Conservation (phyloP, 148 eudicot genomes). For the Cornus suecica region DNA sequence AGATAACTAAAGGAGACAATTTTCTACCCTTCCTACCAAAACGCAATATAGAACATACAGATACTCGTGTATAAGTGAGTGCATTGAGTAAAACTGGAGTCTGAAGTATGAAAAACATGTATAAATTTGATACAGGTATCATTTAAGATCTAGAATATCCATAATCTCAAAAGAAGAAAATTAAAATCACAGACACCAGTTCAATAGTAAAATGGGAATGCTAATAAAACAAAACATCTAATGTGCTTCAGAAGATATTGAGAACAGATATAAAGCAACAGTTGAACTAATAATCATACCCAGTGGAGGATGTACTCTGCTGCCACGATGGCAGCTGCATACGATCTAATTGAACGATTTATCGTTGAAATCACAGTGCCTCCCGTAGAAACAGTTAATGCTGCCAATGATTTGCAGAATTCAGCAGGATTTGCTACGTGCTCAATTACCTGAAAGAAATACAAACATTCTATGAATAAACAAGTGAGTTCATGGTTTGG, state of each 20-base stretch:
- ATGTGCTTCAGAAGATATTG: not conserved
- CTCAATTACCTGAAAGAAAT: slow-evolving; percentile 66
- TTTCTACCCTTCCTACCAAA: no score
- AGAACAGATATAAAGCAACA: not conserved
- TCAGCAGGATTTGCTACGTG: slow-evolving; percentile 92
- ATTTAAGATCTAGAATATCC: not conserved
- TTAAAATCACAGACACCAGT: not conserved
- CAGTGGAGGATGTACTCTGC: slow-evolving; percentile 88
- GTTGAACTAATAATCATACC: slow-evolving; percentile 43
- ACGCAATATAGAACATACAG: no score
- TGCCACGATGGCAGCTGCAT: slow-evolving; percentile 68
- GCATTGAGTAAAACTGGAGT: not conserved
- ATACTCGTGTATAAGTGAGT: no score
- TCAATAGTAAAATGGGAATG: not conserved
- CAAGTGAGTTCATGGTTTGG: not conserved
- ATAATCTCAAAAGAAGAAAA: not conserved
- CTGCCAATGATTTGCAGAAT: slow-evolving; percentile 84
- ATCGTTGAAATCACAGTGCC: slow-evolving; percentile 84
- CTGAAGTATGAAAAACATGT: not conserved
- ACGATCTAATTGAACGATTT: slow-evolving; percentile 87
- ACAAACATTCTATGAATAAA: not conserved
- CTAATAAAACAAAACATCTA: not conserved
- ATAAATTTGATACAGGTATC: no score
- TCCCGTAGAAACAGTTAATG: slow-evolving; percentile 66
- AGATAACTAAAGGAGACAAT: no score